Percentiles rank a stretch among this genome's conserved stretches.
Evolutionary conservation across 1,284 basidiomycete genomes (phyloP).

Genomic region (Coniferiporia sulphurascens): DNA sequence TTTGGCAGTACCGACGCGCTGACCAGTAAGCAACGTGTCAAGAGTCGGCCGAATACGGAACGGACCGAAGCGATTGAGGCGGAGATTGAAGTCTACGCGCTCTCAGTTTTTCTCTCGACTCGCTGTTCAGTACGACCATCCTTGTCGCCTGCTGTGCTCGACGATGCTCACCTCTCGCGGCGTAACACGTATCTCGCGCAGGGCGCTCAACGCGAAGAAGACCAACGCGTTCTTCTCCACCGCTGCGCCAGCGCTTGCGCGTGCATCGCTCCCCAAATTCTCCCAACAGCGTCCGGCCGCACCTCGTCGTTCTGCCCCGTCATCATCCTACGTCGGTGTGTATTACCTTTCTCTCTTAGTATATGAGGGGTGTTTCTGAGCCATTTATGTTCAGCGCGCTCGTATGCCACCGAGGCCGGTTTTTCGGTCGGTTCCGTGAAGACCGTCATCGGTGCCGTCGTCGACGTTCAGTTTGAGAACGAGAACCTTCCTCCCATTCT

Average conservation of each 20-base stretch:
- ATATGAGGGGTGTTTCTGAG: conserved; percentile 20
- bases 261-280: conserved; percentile 38
- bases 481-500: conserved; percentile 94
- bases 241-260: conserved; percentile 45
- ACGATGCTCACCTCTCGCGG: conserved; percentile 79
- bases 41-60: conserved; percentile 6
- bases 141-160: conserved; percentile 30
- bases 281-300: conserved; percentile 34
- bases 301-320: conserved; percentile 41
- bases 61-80: not conserved
- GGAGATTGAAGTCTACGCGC: not conserved
- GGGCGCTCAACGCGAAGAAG: conserved; percentile 71
- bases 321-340: conserved; percentile 40
- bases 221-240: conserved; percentile 76
- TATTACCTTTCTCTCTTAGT: conserved; percentile 21
- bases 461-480: conserved; percentile 93
- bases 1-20: no score
- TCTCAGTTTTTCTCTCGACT: conserved; percentile 3
- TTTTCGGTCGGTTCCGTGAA: conserved; percentile 74
- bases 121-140: conserved; percentile 1
- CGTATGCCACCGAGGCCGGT: conserved; percentile 89
- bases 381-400: conserved; percentile 52
- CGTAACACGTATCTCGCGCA: conserved; percentile 77
- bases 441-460: conserved; percentile 97
- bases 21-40: no score